phyloP scores from a whole-genome alignment of 768 basidiomycete genomes.

The Boletus insuetus region DNA sequence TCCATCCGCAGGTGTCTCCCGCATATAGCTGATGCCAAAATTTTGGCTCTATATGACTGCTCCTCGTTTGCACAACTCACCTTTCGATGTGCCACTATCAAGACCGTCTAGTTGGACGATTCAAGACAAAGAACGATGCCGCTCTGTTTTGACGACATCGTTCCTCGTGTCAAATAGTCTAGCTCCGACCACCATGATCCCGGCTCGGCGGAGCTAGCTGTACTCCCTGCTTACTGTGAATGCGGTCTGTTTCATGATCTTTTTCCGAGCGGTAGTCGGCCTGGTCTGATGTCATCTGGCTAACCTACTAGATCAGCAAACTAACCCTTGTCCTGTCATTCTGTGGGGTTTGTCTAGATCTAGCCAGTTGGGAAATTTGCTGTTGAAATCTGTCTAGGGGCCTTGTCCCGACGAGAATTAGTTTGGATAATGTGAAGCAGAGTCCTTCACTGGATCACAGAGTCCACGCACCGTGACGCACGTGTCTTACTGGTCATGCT shows the following conservation, averaged over 20 bases:
- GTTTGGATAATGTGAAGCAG: not conserved
- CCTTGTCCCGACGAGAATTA: no score
- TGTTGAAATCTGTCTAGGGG: no score
- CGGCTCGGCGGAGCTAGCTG: constrained; percentile 1
- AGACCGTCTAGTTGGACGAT: not conserved
- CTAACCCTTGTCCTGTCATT: no score
- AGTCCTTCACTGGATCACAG: not conserved
- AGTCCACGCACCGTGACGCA: not conserved
- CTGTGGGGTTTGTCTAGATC: no score
- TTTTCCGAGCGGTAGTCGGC: not conserved
- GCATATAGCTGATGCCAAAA: no score
- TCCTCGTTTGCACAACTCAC: not conserved
- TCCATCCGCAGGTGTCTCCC: not conserved
- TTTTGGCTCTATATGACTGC: no score
- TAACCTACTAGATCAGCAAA: not conserved
- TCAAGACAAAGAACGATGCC: not conserved
- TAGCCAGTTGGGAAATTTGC: no score
- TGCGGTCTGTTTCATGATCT: not conserved
- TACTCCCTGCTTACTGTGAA: not conserved
- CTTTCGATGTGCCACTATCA: not conserved
- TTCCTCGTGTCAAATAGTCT: not conserved
- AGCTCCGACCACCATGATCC: not conserved
- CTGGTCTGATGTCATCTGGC: not conserved
- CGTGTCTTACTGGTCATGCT: constrained; percentile 2
- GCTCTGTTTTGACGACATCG: not conserved